Percentiles rank a stretch among this genome's conserved stretches.
These are phyloP conservation scores for Botrytis sinoallii DNA, from an alignment of 2,329 filamentous ascomycete species.

Conservation along the genomic window DNA sequence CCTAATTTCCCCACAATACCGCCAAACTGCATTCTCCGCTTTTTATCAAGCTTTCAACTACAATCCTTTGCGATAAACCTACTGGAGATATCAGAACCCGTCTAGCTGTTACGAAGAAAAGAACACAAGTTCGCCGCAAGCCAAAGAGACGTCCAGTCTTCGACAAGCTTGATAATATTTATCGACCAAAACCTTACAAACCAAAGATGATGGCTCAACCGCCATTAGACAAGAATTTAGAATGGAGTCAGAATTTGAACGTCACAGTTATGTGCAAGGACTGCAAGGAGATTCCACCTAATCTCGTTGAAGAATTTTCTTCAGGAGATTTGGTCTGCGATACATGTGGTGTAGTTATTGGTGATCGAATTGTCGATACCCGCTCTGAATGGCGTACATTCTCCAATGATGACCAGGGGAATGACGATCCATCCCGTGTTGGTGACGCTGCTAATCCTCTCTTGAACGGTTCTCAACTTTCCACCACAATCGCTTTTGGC, in stretches of 20 bases:
- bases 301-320: conserved; percentile 88
- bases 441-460: conserved; percentile 90
- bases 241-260: conserved; percentile 70
- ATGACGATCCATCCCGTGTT: conserved; percentile 96
- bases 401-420: conserved; percentile 94
- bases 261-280: conserved; percentile 83
- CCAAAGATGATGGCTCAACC: conserved; percentile 48
- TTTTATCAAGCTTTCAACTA: conserved; percentile 56
- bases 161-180: conserved; percentile 45
- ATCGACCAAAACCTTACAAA: conserved; percentile 43
- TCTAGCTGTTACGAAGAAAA: conserved; percentile 35
- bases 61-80: conserved; percentile 42
- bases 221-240: conserved; percentile 25
- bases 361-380: conserved; percentile 88
- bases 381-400: conserved; percentile 99
- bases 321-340: conserved; percentile 90
- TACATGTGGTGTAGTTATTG: conserved; percentile 86
- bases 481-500: conserved; percentile 82
- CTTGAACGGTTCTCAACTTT: conserved; percentile 83
- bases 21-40: conserved; percentile 71
- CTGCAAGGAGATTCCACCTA: conserved; percentile 88
- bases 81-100: conserved; percentile 35
- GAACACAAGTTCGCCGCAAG: conserved; percentile 39
- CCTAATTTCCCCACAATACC: conserved; percentile 38
- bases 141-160: conserved; percentile 42